Conservation (phyloP, 129 eudicot genomes). For the Scalesia atractyloides region DNA sequence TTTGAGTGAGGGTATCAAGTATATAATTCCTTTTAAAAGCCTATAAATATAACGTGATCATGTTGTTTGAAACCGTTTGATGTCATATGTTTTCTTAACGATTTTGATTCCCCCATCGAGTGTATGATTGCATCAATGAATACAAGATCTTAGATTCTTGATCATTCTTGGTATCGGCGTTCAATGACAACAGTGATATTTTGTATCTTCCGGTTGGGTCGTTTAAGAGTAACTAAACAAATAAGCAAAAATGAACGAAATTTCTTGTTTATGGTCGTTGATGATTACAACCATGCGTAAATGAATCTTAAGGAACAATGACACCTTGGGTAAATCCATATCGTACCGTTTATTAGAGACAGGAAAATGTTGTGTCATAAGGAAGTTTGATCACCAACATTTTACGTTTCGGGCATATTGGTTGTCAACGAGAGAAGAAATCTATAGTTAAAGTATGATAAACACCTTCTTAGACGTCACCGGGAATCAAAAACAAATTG, state of each 20-base stretch:
- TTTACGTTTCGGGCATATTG: neutral
- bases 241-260: neutral
- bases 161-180: neutral
- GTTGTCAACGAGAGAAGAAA: neutral
- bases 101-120: neutral
- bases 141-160: neutral
- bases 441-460: neutral
- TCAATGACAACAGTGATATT: neutral
- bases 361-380: neutral
- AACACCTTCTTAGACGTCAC: neutral
- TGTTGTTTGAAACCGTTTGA: slow-evolving; percentile 1
- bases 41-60: neutral
- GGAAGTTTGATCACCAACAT: neutral
- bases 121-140: slow-evolving; percentile 10
- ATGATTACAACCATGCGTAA: neutral
- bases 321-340: neutral
- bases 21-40: slow-evolving; percentile 4
- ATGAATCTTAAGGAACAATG: neutral
- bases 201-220: neutral
- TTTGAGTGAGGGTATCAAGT: neutral
- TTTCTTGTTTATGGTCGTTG: neutral
- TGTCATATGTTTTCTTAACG: slow-evolving; percentile 5
- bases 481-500: neutral
- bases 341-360: neutral
- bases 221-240: neutral